phyloP scores from a whole-genome alignment of 164 flowering plant species.

The Liquidambar formosana region DNA sequence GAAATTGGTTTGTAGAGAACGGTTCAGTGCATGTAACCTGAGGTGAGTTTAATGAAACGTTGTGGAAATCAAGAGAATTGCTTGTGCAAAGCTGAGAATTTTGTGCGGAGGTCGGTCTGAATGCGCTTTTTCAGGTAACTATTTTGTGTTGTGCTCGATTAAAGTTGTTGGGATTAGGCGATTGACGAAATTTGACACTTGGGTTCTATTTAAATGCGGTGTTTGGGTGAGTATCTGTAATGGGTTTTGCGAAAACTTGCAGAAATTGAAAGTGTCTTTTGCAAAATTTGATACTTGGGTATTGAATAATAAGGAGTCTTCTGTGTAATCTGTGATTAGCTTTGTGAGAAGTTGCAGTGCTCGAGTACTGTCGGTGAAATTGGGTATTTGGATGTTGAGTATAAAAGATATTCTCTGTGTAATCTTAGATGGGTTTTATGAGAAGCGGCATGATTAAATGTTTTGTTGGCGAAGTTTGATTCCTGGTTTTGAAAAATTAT shows the following conservation, averaged over 20 bases:
- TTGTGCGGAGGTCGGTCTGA: background rate
- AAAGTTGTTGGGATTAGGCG: background rate
- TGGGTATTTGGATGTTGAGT: background rate
- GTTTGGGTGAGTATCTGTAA: no score
- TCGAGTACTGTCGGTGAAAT: background rate
- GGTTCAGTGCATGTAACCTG: slow-evolving; percentile 1
- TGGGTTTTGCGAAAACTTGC: no score
- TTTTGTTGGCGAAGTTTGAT: no score
- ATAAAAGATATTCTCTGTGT: background rate
- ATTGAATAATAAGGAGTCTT: no score
- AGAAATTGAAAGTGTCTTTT: no score
- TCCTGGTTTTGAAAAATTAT: no score
- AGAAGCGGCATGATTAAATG: no score
- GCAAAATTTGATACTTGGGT: no score
- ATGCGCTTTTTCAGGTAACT: background rate
- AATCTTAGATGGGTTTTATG: background rate
- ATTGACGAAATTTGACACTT: background rate
- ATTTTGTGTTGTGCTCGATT: background rate
- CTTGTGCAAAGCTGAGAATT: background rate
- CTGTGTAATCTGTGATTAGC: no score
- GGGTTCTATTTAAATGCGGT: no score
- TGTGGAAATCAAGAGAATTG: slow-evolving; percentile 7
- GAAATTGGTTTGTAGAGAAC: slow-evolving; percentile 7
- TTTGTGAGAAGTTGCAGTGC: background rate
- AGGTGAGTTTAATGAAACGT: slow-evolving; percentile 21